Evolutionary conservation across 2,329 filamentous ascomycete genomes (phyloP).

Genomic region (Colletotrichum lentis): DNA sequence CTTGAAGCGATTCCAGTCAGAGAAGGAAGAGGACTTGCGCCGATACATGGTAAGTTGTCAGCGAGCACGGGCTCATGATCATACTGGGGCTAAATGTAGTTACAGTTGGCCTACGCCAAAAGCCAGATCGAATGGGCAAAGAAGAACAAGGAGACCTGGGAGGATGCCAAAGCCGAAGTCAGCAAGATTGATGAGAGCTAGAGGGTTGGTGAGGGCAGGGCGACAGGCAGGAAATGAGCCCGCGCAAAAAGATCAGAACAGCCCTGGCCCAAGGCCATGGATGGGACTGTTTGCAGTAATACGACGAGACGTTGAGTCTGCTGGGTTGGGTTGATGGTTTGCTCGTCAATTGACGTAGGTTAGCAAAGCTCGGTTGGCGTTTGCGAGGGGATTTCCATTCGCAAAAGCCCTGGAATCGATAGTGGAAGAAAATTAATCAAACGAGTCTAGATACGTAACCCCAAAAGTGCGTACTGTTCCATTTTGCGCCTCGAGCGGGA

Average conservation of each 20-base stretch:
- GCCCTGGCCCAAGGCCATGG: constrained; percentile 1
- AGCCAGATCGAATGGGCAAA: constrained; percentile 95
- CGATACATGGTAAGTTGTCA: constrained; percentile 85
- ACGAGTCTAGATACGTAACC: constrained; percentile 1
- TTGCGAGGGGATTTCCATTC: constrained; percentile 33
- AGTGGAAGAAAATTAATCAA: constrained; percentile 20
- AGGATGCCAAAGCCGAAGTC: constrained; percentile 86
- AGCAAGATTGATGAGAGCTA: constrained; percentile 80
- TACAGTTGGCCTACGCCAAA: constrained; percentile 86
- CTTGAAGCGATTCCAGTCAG: constrained; percentile 88
- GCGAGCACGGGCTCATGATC: neutral
- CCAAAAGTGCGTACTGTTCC: neutral
- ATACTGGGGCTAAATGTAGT: neutral
- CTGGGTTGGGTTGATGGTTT: constrained; percentile 25
- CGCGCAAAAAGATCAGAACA: constrained; percentile 24
- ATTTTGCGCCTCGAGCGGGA: neutral
- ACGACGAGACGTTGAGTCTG: constrained; percentile 31
- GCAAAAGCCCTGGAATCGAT: constrained; percentile 28
- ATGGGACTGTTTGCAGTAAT: constrained; percentile 27
- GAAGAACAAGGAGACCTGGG: constrained; percentile 91
- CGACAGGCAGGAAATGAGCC: constrained; percentile 1
- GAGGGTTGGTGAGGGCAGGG: constrained; percentile 4
- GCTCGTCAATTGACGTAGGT: constrained; percentile 29
- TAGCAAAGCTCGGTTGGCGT: constrained; percentile 28
- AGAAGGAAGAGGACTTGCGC: constrained; percentile 94